Evolutionary conservation across 2,329 filamentous ascomycete genomes (phyloP).

Genomic region (Taxawa tesnikishii): DNA sequence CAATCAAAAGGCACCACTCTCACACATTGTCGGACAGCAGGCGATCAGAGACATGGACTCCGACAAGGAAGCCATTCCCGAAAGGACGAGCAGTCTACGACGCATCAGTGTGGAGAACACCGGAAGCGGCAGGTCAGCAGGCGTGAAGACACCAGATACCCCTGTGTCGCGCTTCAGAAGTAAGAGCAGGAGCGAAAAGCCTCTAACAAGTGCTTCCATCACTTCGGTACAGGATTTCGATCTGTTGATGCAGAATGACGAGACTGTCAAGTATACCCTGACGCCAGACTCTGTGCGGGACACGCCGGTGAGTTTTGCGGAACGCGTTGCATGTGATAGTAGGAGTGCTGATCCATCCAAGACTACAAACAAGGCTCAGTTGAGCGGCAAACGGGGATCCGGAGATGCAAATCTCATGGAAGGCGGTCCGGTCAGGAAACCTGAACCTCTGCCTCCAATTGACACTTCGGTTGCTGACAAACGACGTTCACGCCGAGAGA

Average conservation of each 20-base stretch:
- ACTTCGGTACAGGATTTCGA: conserved; percentile 29
- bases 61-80: too few relatives aligned
- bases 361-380: not conserved
- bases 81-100: conserved; percentile 1
- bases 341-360: not conserved
- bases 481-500: not conserved
- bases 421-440: not conserved
- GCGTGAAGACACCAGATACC: not conserved
- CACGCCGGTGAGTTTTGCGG: conserved; percentile 24
- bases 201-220: conserved; percentile 7
- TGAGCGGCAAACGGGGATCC: not conserved
- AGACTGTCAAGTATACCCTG: conserved; percentile 38
- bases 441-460: conserved; percentile 1
- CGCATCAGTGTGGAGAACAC: not conserved
- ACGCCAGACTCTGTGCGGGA: conserved; percentile 35
- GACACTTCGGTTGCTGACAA: not conserved
- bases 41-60: too few relatives aligned
- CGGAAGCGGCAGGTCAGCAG: not conserved
- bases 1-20: too few relatives aligned
- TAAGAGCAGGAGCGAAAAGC: conserved; percentile 1
- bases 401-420: not conserved
- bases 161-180: too few relatives aligned
- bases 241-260: conserved; percentile 31
- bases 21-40: too few relatives aligned
- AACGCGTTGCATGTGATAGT: not conserved